Evolutionary conservation across 1,284 basidiomycete species (phyloP), one percentile per base, ranked within the genome.

Genomic region (Trametes polyzona): DNA sequence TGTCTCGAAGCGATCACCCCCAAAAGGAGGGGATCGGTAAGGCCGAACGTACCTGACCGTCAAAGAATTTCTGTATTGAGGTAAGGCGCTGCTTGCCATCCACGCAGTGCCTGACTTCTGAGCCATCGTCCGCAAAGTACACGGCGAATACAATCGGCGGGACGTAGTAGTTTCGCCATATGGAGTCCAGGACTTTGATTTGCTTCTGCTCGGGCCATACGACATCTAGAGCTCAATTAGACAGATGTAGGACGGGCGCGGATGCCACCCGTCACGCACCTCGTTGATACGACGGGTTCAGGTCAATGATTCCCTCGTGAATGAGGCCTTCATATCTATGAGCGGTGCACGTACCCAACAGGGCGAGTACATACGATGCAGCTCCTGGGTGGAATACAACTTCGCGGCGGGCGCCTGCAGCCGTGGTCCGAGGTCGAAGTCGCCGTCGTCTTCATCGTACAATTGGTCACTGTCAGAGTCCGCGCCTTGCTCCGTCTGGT

Each of bases 1-100:
- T 35, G n/a, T n/a, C n/a, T n/a, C n/a, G n/a, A n/a, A n/a, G n/a
- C n/a, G n/a, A n/a, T n/a, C n/a, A n/a, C n/a, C n/a, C n/a, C n/a
- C n/a, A n/a, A n/a, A n/a, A n/a, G n/a, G n/a, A n/a, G n/a, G n/a
- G n/a, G n/a, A n/a, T n/a, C n/a, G n/a, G n/a, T n/a, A n/a, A n/a
- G n/a, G 10, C 16, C 16, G n/a, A 3, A 69, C 83, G 65, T 63
- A 86, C 88, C 70, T 84, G 74, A 14, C 88, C 88, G 60, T 88
- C 86, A 47, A 88, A 76, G 65, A 90, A 90, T 60, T 82, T 83
- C 63, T 84, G 82, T 58, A 90, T 88, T 0, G 88, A 88, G 0
- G 87, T 90, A 47, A 90, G 69, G 40, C 88, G 76, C 73, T 90
- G 88, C 67, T 91, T 92, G 4, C 88, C 88, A 61, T 91, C 90